These are phyloP conservation scores for Colletotrichum sp. DNA, from an alignment of 2,329 filamentous ascomycete genomes.

Conservation along the genomic window DNA sequence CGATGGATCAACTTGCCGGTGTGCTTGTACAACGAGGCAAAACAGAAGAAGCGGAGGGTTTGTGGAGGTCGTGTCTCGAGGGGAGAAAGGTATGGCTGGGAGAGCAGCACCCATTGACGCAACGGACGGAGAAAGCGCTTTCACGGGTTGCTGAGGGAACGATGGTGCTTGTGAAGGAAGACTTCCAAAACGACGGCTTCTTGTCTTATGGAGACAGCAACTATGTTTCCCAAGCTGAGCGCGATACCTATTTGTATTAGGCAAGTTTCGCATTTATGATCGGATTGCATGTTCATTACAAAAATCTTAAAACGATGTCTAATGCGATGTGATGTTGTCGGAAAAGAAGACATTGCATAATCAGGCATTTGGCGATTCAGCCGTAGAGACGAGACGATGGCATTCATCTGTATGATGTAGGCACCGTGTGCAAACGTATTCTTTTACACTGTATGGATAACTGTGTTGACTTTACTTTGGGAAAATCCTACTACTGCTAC, in stretches of 20 bases:
- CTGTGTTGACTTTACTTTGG: background rate
- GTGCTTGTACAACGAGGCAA: no score
- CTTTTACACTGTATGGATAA: background rate
- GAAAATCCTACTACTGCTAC: background rate
- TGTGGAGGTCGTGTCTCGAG: no score
- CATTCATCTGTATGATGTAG: no score
- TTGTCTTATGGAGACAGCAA: background rate
- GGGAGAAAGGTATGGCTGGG: no score
- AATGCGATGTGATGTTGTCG: background rate
- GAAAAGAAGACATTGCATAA: background rate
- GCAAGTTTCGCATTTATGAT: background rate
- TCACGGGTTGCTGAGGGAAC: background rate
- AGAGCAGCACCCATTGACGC: no score
- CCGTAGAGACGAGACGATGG: no score
- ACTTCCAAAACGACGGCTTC: background rate
- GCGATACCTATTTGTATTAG: background rate
- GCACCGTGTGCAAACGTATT: background rate
- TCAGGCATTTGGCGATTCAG: background rate
- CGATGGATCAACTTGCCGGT: no score
- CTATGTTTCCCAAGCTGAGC: background rate
- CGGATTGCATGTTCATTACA: background rate
- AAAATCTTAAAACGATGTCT: background rate
- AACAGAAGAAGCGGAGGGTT: no score
- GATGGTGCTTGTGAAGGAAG: background rate
- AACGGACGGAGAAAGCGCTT: no score